Evolutionary conservation across 1,284 basidiomycete genomes (phyloP), one percentile per base, ranked within the genome.

Genomic region (Rhodotorula sp.): DNA sequence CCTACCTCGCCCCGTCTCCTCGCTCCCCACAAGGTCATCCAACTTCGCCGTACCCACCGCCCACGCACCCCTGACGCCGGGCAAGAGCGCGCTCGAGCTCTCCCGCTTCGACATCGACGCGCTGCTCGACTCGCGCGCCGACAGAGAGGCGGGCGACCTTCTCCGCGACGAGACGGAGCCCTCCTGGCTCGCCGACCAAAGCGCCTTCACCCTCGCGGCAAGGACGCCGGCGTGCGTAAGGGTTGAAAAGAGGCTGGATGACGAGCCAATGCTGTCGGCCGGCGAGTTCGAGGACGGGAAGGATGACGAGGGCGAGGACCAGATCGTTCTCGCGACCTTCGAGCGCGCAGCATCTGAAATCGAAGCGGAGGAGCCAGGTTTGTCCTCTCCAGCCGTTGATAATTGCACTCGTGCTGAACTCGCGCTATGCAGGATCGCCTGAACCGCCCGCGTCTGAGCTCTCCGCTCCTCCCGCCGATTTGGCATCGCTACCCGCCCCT

Each of bases 121-220:
- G 12, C 27, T 71, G 34, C 63, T 71, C 21, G 58, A 32, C 36
- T 22, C 6, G n/a, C n/a, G 34, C 15, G 37, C 4, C 1, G 29
- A 34, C 21, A 29, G 34, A 7, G 57, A 48, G 6, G 36, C 17
- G 8, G 44, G 19, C 48, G 59, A 13, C 37, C 32, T 68, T 51
- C 50, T 71, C 51, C 41, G 36, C 51, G 66, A 68, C 39, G 32
- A 57, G 19, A 22, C 54, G 10, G 41, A 32, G 10, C 59, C 61
- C 2, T 37, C 44, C 37, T 68, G 56, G n/a, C 59, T 71, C 29
- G 64, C 50, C 15, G 70, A 71, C 41, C 66, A 62, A 19, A 68
- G 58, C 50, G 59, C 63, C 27, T 68, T 64, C 54, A 68, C 70
- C 13, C 55, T 71, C 29, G 66, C 25, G 13, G 59, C 34, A 5